These are phyloP conservation scores for Cladosporium austrohemisphaericum DNA, from an alignment of 2,329 filamentous ascomycete species.

Conservation along the genomic window DNA sequence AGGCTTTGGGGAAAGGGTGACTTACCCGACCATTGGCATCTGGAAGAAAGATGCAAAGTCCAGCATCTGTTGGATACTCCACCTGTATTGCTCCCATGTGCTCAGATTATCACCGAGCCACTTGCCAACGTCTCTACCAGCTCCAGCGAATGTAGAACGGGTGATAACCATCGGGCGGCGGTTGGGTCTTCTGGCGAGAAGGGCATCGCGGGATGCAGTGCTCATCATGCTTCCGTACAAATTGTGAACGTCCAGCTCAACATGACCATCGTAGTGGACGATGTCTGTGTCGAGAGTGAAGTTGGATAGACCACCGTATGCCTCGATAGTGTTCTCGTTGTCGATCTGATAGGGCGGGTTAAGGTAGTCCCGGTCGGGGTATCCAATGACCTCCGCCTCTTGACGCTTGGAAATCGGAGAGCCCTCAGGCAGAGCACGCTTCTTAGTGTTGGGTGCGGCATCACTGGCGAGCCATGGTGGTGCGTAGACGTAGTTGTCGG, in stretches of 20 bases:
- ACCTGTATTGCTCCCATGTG: constrained; percentile 39
- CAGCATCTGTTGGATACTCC: constrained; percentile 37
- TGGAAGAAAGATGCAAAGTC: constrained; percentile 41
- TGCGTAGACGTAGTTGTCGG: constrained; percentile 13
- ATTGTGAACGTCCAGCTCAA: constrained; percentile 70
- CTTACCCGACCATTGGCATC: constrained; percentile 41
- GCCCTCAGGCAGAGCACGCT: constrained; percentile 6
- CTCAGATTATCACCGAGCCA: constrained; percentile 54
- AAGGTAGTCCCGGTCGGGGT: constrained; percentile 61
- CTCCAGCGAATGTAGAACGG: constrained; percentile 67
- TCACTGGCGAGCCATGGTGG: constrained; percentile 37
- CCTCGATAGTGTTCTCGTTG: constrained; percentile 51
- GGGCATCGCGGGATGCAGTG: constrained; percentile 57
- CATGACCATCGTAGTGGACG: constrained; percentile 61
- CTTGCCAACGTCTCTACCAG: constrained; percentile 55
- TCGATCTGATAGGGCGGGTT: constrained; percentile 63
- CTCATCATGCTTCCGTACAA: constrained; percentile 63
- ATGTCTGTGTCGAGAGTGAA: constrained; percentile 60
- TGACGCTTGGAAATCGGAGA: constrained; percentile 14
- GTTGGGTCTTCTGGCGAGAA: constrained; percentile 59
- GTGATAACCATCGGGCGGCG: constrained; percentile 67
- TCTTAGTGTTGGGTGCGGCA: constrained; percentile 46
- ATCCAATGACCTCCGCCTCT: constrained; percentile 42
- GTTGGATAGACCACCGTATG: constrained; percentile 40
- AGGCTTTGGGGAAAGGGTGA: too few relatives aligned